Evolutionary conservation across 78 protist genomes (phyloP).

Genomic region (Dictyostelium intermedium): DNA sequence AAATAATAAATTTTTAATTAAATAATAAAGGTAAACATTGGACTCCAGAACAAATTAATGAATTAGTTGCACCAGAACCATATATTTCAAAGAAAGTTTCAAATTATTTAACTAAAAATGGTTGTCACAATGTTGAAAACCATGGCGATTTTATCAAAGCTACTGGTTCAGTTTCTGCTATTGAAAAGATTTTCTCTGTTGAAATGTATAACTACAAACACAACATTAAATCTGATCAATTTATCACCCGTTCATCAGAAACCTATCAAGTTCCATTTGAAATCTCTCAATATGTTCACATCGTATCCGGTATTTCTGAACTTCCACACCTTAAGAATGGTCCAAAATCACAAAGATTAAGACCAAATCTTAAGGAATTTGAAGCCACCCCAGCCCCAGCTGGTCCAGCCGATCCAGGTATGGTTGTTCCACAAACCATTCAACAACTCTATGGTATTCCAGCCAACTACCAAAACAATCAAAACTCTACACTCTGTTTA

Average conservation of each 20-base stretch:
- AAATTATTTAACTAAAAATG: neutral
- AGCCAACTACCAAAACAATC: neutral
- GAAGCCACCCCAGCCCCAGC: neutral
- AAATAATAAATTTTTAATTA: too few species aligned
- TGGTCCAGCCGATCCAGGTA: conserved; percentile 25
- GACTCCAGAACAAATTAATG: neutral
- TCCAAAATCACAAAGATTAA: conserved; percentile 11
- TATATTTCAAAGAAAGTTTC: neutral
- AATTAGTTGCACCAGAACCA: conserved; percentile 36
- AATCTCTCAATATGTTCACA: conserved; percentile 12
- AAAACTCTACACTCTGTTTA: conserved; percentile 34
- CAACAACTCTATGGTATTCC: conserved; percentile 55
- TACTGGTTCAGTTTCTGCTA: conserved; percentile 6
- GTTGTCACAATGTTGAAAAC: conserved; percentile 20
- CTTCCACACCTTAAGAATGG: conserved; percentile 49
- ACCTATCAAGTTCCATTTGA: conserved; percentile 24
- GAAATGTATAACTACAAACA: conserved; percentile 38
- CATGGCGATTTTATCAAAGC: conserved; percentile 35
- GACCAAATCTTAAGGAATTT: neutral
- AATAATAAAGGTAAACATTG: conserved; percentile 24
- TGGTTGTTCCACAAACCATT: conserved; percentile 67
- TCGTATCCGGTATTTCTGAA: conserved; percentile 73
- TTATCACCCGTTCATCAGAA: conserved; percentile 41
- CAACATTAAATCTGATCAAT: neutral
- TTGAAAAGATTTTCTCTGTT: conserved; percentile 41